A percentile compares a stretch with the other conserved stretches of the same genome.
These are phyloP conservation scores for Globisporangium acanthophoron DNA, from an alignment of 352 stramenopile genomes.

Conservation along the genomic window DNA sequence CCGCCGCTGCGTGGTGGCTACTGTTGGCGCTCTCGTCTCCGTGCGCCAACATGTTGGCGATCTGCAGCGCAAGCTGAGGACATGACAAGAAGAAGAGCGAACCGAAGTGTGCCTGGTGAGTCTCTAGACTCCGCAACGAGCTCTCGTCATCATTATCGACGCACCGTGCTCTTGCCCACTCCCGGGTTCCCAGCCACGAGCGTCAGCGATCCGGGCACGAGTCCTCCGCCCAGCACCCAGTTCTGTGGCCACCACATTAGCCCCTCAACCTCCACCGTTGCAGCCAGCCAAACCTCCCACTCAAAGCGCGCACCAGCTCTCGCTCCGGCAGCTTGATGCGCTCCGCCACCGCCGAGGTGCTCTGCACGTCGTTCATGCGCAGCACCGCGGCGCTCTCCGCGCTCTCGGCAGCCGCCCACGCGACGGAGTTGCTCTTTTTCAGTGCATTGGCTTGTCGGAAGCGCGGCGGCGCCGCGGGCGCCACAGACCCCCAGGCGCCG, in stretches of 20 bases:
- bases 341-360: conserved; percentile 36
- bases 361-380: conserved; percentile 72
- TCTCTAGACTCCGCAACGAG: not conserved
- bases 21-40: not conserved
- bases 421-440: conserved; percentile 24
- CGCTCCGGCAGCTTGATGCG: conserved; percentile 65
- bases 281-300: not conserved
- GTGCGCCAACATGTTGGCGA: conserved; percentile 82
- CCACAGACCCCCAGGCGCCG: conserved; percentile 88
- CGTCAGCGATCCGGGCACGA: conserved; percentile 93
- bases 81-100: not conserved
- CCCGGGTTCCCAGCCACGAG: conserved; percentile 94
- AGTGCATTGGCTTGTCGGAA: conserved; percentile 53
- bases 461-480: conserved; percentile 35
- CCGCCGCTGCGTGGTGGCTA: conserved; percentile 1
- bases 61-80: conserved; percentile 87
- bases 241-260: conserved; percentile 36
- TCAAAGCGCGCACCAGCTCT: conserved; percentile 37
- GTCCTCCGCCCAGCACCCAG: conserved; percentile 93
- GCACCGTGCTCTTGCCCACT: conserved; percentile 89
- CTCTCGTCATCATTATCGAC: not conserved
- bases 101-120: not conserved
- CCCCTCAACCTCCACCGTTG: not conserved
- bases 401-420: conserved; percentile 22
- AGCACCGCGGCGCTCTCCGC: conserved; percentile 18